A percentile compares a stretch with the other conserved stretches of the same genome.
Evolutionary conservation across 2,329 filamentous ascomycete species (phyloP).

Genomic region (Exophiala sideris): DNA sequence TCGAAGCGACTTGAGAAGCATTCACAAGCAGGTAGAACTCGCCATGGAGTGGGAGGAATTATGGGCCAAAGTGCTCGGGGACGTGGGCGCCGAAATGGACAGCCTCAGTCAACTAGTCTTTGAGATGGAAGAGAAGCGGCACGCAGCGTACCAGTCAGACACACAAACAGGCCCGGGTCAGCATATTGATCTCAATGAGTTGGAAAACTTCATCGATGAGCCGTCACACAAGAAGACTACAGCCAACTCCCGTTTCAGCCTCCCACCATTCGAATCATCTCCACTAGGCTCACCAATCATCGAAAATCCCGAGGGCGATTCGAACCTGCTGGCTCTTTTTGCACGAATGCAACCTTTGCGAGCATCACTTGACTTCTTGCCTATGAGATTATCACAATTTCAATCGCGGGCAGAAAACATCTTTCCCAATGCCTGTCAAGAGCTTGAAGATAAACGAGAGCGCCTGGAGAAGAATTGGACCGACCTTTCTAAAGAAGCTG

Average conservation of each 20-base stretch:
- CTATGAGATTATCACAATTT: conserved; percentile 89
- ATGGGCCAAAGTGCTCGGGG: conserved; percentile 88
- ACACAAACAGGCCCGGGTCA: conserved; percentile 59
- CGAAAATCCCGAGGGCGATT: conserved; percentile 70
- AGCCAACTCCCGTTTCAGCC: conserved; percentile 60
- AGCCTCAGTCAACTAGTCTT: conserved; percentile 78
- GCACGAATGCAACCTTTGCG: conserved; percentile 91
- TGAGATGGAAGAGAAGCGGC: conserved; percentile 94
- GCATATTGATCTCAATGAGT: conserved; percentile 74
- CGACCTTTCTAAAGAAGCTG: conserved; percentile 84
- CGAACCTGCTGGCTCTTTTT: conserved; percentile 82
- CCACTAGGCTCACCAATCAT: conserved; percentile 39
- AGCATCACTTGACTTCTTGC: conserved; percentile 90
- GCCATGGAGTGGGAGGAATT: conserved; percentile 99
- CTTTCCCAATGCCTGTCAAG: conserved; percentile 88
- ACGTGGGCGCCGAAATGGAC: conserved; percentile 86
- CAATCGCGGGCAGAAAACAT: conserved; percentile 69
- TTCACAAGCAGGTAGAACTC: conserved; percentile 89
- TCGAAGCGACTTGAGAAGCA: conserved; percentile 68
- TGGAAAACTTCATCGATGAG: conserved; percentile 92
- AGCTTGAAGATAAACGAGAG: conserved; percentile 71
- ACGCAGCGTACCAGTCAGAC: conserved; percentile 66
- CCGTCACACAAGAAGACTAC: conserved; percentile 56
- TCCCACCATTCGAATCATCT: conserved; percentile 55
- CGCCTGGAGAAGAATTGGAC: conserved; percentile 81